Conservation (phyloP, 495 filamentous ascomycete species). For the Cercophora samala region DNA sequence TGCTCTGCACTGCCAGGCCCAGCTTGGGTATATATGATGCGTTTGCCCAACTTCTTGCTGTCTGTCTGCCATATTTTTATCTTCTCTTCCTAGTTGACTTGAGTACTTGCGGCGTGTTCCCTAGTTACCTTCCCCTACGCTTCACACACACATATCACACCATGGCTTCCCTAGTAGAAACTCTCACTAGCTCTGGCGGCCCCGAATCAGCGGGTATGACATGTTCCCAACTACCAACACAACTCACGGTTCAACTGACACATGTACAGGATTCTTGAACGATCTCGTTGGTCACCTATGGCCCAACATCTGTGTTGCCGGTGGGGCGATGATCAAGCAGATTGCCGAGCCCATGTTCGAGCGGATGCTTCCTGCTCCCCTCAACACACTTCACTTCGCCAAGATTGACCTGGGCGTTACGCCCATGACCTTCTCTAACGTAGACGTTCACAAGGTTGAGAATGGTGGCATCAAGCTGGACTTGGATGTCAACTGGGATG, state of each 20-base stretch:
- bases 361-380: slow-evolving; percentile 37
- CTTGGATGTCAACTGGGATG: slow-evolving; percentile 42
- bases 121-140: background rate
- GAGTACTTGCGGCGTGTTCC: background rate
- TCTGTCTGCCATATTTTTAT: background rate
- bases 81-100: background rate
- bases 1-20: background rate
- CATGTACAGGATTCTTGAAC: slow-evolving; percentile 39
- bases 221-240: background rate
- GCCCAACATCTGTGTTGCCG: slow-evolving; percentile 42
- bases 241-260: background rate
- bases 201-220: slow-evolving; percentile 22
- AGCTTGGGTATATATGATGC: background rate
- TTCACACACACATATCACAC: slow-evolving; percentile 2
- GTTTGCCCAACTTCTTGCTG: background rate
- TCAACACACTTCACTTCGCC: slow-evolving; percentile 36
- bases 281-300: slow-evolving; percentile 44
- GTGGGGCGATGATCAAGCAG: slow-evolving; percentile 35
- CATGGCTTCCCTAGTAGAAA: slow-evolving; percentile 28
- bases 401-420: slow-evolving; percentile 41
- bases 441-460: slow-evolving; percentile 39
- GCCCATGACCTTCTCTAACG: slow-evolving; percentile 37
- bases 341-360: slow-evolving; percentile 43
- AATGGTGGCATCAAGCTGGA: slow-evolving; percentile 44
- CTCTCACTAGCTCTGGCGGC: slow-evolving; percentile 25